These are phyloP conservation scores for Juglanconis oblonga DNA, from an alignment of 2,329 filamentous ascomycete species.

Conservation along the genomic window DNA sequence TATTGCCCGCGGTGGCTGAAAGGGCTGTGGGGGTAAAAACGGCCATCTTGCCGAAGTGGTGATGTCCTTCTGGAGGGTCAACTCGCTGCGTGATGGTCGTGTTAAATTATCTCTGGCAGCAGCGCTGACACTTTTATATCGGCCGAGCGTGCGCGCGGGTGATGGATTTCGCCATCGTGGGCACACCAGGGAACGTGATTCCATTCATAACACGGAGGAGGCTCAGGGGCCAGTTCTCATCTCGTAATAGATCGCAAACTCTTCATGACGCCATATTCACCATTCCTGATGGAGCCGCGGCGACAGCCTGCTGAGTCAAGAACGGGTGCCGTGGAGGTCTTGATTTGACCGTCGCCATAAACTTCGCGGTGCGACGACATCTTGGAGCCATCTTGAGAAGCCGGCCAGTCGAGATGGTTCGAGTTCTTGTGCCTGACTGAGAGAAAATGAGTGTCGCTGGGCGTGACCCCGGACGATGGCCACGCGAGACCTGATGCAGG, in stretches of 20 bases:
- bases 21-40: neutral
- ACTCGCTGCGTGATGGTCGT: neutral
- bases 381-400: neutral
- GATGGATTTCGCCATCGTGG: neutral
- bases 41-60: constrained; percentile 4
- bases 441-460: no score
- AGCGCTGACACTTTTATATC: neutral
- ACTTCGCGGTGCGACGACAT: no score
- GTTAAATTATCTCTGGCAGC: neutral
- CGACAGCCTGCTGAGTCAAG: constrained; percentile 5
- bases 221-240: neutral
- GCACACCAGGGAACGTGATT: neutral
- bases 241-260: constrained; percentile 16
- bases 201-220: neutral
- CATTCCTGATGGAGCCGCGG: constrained; percentile 10
- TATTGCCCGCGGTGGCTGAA: neutral
- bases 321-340: neutral
- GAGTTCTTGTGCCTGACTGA: no score
- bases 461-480: no score
- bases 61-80: neutral
- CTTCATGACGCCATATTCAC: constrained; percentile 16
- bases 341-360: neutral
- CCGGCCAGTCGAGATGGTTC: no score
- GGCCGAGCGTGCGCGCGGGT: neutral
- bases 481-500: no score